Evolutionary conservation across 1,139 yeast species (phyloP).

Genomic region (Wickerhamomyces sp.): DNA sequence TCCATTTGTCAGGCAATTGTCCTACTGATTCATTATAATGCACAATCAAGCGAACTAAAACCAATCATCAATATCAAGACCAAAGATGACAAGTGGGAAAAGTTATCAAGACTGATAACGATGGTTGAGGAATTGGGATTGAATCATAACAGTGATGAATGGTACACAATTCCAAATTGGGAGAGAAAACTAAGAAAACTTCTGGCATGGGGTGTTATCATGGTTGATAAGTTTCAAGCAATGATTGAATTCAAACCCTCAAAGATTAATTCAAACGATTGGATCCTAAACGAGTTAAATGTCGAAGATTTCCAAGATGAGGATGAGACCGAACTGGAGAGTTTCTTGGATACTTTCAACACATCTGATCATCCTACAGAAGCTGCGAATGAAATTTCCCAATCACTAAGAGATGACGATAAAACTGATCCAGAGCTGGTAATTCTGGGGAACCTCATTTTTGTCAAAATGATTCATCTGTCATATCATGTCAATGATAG

Average conservation of each 20-base stretch:
- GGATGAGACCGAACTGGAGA: slow-evolving; percentile 11
- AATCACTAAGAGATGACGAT: slow-evolving; percentile 1
- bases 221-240: slow-evolving; percentile 24
- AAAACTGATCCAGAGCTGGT: slow-evolving; percentile 6
- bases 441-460: slow-evolving; percentile 18
- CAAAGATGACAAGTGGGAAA: slow-evolving; percentile 19
- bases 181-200: slow-evolving; percentile 23
- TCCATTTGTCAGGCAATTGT: slow-evolving; percentile 41
- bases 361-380: slow-evolving; percentile 2
- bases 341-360: slow-evolving; percentile 11
- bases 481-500: slow-evolving; percentile 21
- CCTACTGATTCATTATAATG: slow-evolving; percentile 28
- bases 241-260: slow-evolving; percentile 23
- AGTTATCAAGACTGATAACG: slow-evolving; percentile 18
- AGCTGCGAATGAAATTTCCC: neutral
- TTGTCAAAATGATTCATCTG: slow-evolving; percentile 22
- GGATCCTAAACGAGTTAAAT: slow-evolving; percentile 17
- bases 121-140: slow-evolving; percentile 24
- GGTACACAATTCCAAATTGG: slow-evolving; percentile 23
- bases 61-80: slow-evolving; percentile 4
- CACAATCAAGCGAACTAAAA: slow-evolving; percentile 6
- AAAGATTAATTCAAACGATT: slow-evolving; percentile 20
- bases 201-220: slow-evolving; percentile 22
- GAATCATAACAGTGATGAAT: slow-evolving; percentile 21
- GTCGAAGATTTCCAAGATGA: slow-evolving; percentile 18